These are phyloP conservation scores for Suhomyces guaymorum DNA, from an alignment of 1,139 yeast genomes.

Conservation along the genomic window DNA sequence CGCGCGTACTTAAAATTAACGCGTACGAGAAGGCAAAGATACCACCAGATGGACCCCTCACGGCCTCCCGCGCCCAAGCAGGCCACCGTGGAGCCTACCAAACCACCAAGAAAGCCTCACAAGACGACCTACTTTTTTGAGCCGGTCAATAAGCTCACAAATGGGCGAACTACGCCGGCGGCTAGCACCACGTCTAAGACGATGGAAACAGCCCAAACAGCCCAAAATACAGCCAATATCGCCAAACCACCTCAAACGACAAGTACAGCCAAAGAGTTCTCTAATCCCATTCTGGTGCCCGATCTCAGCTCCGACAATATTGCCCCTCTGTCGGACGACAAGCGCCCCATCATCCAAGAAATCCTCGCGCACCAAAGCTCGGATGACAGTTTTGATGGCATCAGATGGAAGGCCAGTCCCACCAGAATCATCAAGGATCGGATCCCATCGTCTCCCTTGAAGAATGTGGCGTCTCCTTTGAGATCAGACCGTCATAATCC, in stretches of 20 bases:
- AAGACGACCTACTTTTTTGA: conserved; percentile 42
- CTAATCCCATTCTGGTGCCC: no score
- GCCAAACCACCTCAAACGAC: no score
- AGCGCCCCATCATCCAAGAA: conserved; percentile 5
- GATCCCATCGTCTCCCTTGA: conserved; percentile 42
- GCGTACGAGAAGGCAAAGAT: no score
- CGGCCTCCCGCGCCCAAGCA: not conserved
- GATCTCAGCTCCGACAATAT: not conserved
- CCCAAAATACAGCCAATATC: not conserved
- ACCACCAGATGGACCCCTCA: not conserved
- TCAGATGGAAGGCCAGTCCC: conserved; percentile 45
- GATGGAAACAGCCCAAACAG: not conserved
- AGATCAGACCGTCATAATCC: no score
- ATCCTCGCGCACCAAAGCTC: conserved; percentile 34
- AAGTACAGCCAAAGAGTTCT: no score
- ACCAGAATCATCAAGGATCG: conserved; percentile 10
- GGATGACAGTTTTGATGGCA: conserved; percentile 50
- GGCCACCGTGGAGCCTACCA: conserved; percentile 12
- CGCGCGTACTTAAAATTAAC: conserved; percentile 5
- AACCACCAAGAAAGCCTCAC: conserved; percentile 20
- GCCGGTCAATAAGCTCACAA: conserved; percentile 34
- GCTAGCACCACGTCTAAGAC: not conserved
- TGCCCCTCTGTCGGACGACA: conserved; percentile 3
- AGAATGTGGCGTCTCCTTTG: conserved; percentile 18
- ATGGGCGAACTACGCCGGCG: not conserved